These are phyloP conservation scores for Candida maesae DNA, from an alignment of 805 yeast genomes.

Conservation along the genomic window DNA sequence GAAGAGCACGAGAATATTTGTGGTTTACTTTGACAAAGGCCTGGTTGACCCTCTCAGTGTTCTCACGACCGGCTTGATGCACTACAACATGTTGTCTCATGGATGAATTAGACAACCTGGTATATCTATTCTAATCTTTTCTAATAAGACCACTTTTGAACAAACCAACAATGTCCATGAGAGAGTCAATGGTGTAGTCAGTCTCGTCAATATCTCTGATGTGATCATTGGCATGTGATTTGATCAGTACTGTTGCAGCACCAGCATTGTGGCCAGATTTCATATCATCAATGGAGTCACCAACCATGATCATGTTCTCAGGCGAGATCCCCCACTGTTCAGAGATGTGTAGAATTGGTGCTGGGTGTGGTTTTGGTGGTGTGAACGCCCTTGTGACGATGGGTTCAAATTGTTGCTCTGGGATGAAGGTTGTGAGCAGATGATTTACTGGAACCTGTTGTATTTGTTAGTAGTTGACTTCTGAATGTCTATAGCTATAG, in stretches of 20 bases:
- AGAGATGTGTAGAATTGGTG: constrained; percentile 57
- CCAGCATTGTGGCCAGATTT: constrained; percentile 63
- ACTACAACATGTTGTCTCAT: too few relatives aligned
- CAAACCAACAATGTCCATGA: constrained; percentile 35
- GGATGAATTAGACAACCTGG: too few relatives aligned
- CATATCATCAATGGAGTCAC: constrained; percentile 72
- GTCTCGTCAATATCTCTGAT: constrained; percentile 35
- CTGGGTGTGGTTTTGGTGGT: constrained; percentile 69
- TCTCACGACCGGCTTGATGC: constrained; percentile 15
- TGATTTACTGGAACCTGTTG: constrained; percentile 48
- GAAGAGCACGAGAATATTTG: background rate
- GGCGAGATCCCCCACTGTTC: constrained; percentile 44
- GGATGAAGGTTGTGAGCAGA: constrained; percentile 42
- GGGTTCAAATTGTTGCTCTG: constrained; percentile 42
- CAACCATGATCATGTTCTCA: constrained; percentile 57
- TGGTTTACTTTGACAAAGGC: constrained; percentile 11
- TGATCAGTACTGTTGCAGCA: constrained; percentile 49
- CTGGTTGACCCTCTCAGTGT: constrained; percentile 15
- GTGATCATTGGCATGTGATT: constrained; percentile 46
- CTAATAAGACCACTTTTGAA: constrained; percentile 33
- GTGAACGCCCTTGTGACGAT: constrained; percentile 58
- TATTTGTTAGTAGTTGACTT: too few relatives aligned
- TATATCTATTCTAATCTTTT: too few relatives aligned
- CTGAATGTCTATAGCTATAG: too few relatives aligned
- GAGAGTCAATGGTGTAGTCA: constrained; percentile 23